Conservation (phyloP, 2,329 filamentous ascomycete species). For the Diaporthe caulivora region DNA sequence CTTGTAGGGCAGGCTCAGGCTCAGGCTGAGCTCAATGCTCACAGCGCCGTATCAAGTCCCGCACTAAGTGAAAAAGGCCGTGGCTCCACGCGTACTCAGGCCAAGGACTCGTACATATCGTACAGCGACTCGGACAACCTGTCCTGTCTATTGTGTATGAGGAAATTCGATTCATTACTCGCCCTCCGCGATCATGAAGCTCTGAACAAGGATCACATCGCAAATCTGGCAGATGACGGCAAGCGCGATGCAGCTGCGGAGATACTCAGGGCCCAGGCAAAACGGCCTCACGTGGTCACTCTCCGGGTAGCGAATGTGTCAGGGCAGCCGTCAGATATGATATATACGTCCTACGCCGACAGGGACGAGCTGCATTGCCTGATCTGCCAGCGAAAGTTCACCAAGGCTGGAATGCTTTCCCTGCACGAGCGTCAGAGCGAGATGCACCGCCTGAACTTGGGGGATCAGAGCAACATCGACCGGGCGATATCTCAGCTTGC, state of each 20-base stretch:
- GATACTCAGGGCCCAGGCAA: constrained; percentile 42
- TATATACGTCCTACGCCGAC: constrained; percentile 69
- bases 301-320: constrained; percentile 44
- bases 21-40: constrained; percentile 36
- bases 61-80: constrained; percentile 30
- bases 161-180: constrained; percentile 65
- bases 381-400: constrained; percentile 57
- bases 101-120: constrained; percentile 60
- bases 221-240: constrained; percentile 47
- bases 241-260: constrained; percentile 42
- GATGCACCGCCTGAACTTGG: constrained; percentile 53
- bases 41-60: constrained; percentile 41
- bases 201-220: constrained; percentile 65
- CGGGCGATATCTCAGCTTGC: constrained; percentile 48
- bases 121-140: constrained; percentile 67
- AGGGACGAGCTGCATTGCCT: constrained; percentile 56
- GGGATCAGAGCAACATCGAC: constrained; percentile 45
- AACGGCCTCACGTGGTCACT: constrained; percentile 43
- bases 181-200: constrained; percentile 72
- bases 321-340: constrained; percentile 50
- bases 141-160: constrained; percentile 70
- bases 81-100: constrained; percentile 19
- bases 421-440: constrained; percentile 60
- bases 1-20: constrained; percentile 49
- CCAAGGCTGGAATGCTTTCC: constrained; percentile 53